Conservation (phyloP, 1,284 basidiomycete species). For the Testicularia cyperi region DNA sequence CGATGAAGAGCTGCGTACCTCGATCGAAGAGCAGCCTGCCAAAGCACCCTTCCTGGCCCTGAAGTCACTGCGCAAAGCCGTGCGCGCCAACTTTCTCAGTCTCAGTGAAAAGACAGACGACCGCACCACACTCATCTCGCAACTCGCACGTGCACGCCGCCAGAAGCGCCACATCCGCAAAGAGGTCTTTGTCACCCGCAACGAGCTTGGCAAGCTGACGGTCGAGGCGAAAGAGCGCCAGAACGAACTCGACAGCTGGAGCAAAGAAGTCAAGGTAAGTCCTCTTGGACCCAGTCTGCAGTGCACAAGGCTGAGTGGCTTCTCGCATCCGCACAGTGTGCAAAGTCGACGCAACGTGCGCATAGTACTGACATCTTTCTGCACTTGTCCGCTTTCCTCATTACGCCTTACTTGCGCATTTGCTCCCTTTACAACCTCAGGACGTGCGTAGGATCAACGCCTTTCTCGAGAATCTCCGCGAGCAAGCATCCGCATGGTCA, state of each 20-base stretch:
- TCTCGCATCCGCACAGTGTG: not conserved
- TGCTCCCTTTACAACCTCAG: no score
- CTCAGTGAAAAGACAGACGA: slow-evolving; percentile 33
- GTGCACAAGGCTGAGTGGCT: no score
- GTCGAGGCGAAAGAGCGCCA: slow-evolving; percentile 16
- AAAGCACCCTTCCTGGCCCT: slow-evolving; percentile 32
- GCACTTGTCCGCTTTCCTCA: no score
- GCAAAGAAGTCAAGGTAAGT: slow-evolving; percentile 12
- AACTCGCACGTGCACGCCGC: slow-evolving; percentile 19
- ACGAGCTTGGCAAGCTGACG: slow-evolving; percentile 11
- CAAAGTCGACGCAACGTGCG: no score
- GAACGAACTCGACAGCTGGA: slow-evolving; percentile 28
- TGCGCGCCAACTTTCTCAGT: slow-evolving; percentile 18
- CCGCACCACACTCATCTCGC: slow-evolving; percentile 26
- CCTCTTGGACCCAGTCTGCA: no score
- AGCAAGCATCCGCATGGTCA: not conserved
- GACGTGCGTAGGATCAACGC: not conserved
- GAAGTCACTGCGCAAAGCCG: slow-evolving; percentile 24
- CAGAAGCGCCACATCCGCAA: slow-evolving; percentile 22
- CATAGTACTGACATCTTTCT: no score
- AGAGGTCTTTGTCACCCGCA: slow-evolving; percentile 19
- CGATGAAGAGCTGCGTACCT: slow-evolving; percentile 28
- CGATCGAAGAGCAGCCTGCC: slow-evolving; percentile 34
- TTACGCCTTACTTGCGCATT: no score
- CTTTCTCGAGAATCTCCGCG: not conserved